Evolutionary conservation across 129 eudicot genomes (phyloP).

Genomic region (Scalesia atractyloides): DNA sequence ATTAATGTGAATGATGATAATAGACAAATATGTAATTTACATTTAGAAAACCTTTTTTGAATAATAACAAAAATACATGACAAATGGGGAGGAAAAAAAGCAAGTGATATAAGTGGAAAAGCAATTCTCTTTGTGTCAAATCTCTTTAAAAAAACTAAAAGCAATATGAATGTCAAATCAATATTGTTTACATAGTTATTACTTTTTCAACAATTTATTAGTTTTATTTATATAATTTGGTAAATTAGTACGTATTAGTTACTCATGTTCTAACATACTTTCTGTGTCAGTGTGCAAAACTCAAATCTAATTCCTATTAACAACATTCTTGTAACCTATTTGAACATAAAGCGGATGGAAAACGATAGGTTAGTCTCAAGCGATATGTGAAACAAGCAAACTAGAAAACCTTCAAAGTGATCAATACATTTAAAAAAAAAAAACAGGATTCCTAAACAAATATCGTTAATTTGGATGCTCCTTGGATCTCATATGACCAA

Average conservation of each 20-base stretch:
- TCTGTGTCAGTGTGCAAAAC: no score
- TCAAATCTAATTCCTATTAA: no score
- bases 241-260: neutral
- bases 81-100: constrained; percentile 24
- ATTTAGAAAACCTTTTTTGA: neutral
- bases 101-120: constrained; percentile 17
- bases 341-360: no score
- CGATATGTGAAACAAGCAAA: no score
- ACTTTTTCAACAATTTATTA: neutral
- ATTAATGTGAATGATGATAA: neutral
- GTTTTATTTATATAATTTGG: neutral
- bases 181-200: constrained; percentile 2
- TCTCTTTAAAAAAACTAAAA: constrained; percentile 27
- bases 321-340: no score
- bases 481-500: no score
- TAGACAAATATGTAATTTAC: neutral
- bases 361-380: no score
- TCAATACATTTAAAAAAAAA: no score
- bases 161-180: constrained; percentile 34
- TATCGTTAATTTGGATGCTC: no score
- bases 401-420: no score
- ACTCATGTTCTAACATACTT: neutral
- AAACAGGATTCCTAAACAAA: no score
- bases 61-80: constrained; percentile 12
- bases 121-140: constrained; percentile 36